Evolutionary conservation across 2,329 filamentous ascomycete species (phyloP).

Genomic region (Fusarium musae): DNA sequence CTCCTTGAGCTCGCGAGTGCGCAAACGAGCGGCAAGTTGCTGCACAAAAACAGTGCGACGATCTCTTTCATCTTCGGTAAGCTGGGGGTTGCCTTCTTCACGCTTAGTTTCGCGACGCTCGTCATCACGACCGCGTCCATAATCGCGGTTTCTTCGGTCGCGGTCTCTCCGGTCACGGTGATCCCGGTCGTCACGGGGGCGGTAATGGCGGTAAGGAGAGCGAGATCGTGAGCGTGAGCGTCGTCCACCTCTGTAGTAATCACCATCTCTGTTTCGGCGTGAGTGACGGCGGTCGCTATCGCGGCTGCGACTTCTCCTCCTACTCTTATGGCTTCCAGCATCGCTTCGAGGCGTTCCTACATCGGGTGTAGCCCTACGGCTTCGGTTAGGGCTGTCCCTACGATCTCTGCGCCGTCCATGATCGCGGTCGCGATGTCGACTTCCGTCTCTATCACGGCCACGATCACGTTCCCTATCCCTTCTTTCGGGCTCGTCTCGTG

Average conservation of each 20-base stretch:
- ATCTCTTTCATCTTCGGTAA: constrained; percentile 95
- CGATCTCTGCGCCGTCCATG: constrained; percentile 58
- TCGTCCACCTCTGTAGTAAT: constrained; percentile 69
- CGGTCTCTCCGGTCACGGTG: constrained; percentile 62
- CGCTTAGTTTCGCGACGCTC: constrained; percentile 55
- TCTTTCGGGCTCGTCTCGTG: constrained; percentile 57
- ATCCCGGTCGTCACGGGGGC: constrained; percentile 64
- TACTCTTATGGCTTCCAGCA: constrained; percentile 82
- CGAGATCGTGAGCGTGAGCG: constrained; percentile 76
- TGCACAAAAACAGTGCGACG: constrained; percentile 98
- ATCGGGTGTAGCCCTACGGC: constrained; percentile 62
- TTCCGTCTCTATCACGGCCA: constrained; percentile 65
- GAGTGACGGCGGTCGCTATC: constrained; percentile 79
- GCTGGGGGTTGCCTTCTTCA: constrained; percentile 71
- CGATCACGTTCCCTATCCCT: constrained; percentile 68
- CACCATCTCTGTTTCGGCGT: constrained; percentile 78
- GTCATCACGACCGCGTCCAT: constrained; percentile 66
- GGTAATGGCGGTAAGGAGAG: constrained; percentile 72
- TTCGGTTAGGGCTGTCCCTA: constrained; percentile 65
- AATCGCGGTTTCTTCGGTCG: constrained; percentile 63
- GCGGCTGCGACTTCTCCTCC: constrained; percentile 81
- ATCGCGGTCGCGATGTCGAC: constrained; percentile 66
- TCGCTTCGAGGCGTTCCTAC: constrained; percentile 78
- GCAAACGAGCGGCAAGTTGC: constrained; percentile 92
- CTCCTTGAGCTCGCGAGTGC: constrained; percentile 89